phyloP scores from a whole-genome alignment of 1,284 basidiomycete species.

The Malassezia vespertilionis region DNA sequence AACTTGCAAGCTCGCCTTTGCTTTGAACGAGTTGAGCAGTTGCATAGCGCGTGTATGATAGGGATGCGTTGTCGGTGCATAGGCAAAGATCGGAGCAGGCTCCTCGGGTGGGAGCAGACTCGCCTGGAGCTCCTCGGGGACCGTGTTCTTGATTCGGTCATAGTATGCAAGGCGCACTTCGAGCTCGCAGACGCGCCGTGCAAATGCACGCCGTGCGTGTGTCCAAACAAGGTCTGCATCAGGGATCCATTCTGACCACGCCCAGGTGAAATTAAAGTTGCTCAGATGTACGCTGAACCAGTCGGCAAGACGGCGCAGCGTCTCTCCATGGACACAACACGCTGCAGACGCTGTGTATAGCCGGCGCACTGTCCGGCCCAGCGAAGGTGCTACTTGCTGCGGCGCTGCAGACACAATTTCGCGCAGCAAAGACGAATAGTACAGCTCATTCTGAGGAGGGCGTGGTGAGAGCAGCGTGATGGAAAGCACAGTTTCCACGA shows the following conservation, averaged over 20 bases:
- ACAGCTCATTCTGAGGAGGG: slow-evolving; percentile 62
- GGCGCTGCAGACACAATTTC: slow-evolving; percentile 89
- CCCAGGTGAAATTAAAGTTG: slow-evolving; percentile 97
- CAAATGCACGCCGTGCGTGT: slow-evolving; percentile 77
- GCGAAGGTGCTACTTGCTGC: slow-evolving; percentile 80
- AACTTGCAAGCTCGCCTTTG: slow-evolving; percentile 60
- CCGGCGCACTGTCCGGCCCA: slow-evolving; percentile 84
- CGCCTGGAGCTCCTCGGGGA: slow-evolving; percentile 64
- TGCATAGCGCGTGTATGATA: slow-evolving; percentile 68
- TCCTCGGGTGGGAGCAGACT: slow-evolving; percentile 62
- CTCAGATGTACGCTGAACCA: slow-evolving; percentile 96
- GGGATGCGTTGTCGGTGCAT: slow-evolving; percentile 51
- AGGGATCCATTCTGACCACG: slow-evolving; percentile 99
- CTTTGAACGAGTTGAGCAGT: slow-evolving; percentile 69
- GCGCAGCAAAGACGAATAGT: slow-evolving; percentile 77
- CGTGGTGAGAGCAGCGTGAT: slow-evolving; percentile 67
- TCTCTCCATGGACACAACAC: slow-evolving; percentile 63
- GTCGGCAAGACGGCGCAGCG: slow-evolving; percentile 68
- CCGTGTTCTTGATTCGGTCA: slow-evolving; percentile 77
- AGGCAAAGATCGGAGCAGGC: slow-evolving; percentile 72
- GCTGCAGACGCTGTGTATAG: slow-evolving; percentile 54
- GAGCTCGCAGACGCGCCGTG: slow-evolving; percentile 74
- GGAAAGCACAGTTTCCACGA: slow-evolving; percentile 59
- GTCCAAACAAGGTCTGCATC: slow-evolving; percentile 60
- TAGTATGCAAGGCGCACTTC: slow-evolving; percentile 87